Conservation (phyloP, 306 rosid genomes). For the Alnus glutinosa region DNA sequence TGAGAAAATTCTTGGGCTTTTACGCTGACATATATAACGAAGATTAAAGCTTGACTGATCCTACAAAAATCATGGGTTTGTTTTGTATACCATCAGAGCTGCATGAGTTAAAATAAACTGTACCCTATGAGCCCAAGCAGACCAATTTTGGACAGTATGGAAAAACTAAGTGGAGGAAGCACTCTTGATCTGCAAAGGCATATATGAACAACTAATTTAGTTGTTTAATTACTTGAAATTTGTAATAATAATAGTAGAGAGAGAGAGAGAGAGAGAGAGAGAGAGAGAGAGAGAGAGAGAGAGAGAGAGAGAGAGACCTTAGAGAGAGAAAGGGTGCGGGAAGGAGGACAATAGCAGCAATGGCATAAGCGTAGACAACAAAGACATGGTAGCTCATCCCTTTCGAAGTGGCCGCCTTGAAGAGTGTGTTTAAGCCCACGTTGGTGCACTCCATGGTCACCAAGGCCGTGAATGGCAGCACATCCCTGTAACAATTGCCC, state of each 20-base stretch:
- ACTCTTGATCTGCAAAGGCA: constrained; percentile 51
- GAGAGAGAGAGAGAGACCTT: constrained; percentile 37
- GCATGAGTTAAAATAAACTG: neutral
- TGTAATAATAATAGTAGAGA: neutral
- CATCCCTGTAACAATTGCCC: constrained; percentile 39
- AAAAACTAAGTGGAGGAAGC: constrained; percentile 68
- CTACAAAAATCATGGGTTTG: neutral
- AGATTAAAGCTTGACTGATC: neutral
- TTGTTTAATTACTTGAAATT: neutral
- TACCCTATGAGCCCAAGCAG: constrained; percentile 83
- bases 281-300: constrained; percentile 29
- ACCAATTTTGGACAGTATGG: constrained; percentile 55
- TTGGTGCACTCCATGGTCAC: constrained; percentile 64
- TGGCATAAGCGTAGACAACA: constrained; percentile 65
- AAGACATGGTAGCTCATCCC: constrained; percentile 86
- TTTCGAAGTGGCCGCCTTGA: constrained; percentile 71
- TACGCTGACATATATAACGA: neutral
- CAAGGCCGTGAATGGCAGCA: constrained; percentile 61
- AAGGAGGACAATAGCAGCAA: constrained; percentile 62
- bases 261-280: constrained; percentile 1
- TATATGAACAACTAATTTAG: neutral
- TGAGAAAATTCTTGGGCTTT: neutral
- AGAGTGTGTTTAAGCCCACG: constrained; percentile 71
- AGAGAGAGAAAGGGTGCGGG: constrained; percentile 62
- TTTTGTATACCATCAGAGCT: neutral